Evolutionary conservation across 129 eudicot species (phyloP).

Genomic region (Arctium minus): DNA sequence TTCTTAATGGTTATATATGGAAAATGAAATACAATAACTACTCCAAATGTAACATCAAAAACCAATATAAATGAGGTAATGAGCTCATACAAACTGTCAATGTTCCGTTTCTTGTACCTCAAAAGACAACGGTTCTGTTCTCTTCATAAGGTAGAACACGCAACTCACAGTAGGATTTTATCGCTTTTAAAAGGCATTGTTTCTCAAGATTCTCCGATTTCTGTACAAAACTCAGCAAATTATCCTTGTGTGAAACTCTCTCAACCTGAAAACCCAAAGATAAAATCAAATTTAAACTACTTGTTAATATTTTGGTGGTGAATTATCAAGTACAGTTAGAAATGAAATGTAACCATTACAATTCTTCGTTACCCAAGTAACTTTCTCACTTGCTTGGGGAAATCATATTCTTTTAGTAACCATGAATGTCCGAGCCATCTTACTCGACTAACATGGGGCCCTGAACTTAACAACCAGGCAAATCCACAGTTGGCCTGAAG

Average conservation of each 20-base stretch:
- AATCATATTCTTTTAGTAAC: background rate
- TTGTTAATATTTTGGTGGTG: background rate
- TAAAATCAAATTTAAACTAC: background rate
- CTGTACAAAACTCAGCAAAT: slow-evolving; percentile 71
- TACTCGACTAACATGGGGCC: too few species aligned
- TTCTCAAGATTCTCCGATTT: slow-evolving; percentile 93
- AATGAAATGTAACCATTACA: background rate
- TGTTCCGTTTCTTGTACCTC: slow-evolving; percentile 1
- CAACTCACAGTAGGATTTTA: slow-evolving; percentile 80
- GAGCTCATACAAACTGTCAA: background rate
- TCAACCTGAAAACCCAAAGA: slow-evolving; percentile 56
- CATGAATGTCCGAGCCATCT: too few species aligned
- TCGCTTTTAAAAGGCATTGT: slow-evolving; percentile 85
- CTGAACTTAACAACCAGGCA: too few species aligned
- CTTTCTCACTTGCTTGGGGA: background rate
- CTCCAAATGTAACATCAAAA: slow-evolving; percentile 15
- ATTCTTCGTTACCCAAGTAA: slow-evolving; percentile 3
- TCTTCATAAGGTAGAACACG: slow-evolving; percentile 80
- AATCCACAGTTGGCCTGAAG: too few species aligned
- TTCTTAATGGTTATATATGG: background rate
- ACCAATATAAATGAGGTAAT: slow-evolving; percentile 1
- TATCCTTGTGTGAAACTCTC: slow-evolving; percentile 90
- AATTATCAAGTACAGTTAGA: background rate
- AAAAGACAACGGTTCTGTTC: slow-evolving; percentile 86
- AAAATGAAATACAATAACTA: background rate